These are phyloP conservation scores for Penicillium cosmopolitanum DNA, from an alignment of 495 filamentous ascomycete genomes.

Conservation along the genomic window DNA sequence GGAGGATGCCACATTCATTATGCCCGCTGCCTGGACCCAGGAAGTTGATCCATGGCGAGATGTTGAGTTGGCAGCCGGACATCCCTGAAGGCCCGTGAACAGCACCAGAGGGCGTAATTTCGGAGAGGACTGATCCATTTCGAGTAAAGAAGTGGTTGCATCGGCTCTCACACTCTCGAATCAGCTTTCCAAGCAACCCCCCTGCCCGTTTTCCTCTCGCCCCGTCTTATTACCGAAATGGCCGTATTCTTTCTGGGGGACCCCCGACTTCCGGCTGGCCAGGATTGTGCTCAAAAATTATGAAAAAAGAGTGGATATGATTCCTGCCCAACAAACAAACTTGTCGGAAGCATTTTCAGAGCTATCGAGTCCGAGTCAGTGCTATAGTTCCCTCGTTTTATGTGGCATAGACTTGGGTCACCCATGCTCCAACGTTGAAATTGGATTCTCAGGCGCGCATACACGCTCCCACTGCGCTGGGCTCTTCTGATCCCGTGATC, in stretches of 20 bases:
- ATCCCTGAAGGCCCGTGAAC: constrained; percentile 30
- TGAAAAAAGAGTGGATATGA: constrained; percentile 20
- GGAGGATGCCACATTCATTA: constrained; percentile 27
- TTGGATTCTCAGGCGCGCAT: constrained; percentile 50
- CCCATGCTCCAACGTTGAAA: constrained; percentile 44
- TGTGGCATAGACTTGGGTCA: constrained; percentile 11
- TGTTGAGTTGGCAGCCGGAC: constrained; percentile 44
- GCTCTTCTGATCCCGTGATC: constrained; percentile 49
- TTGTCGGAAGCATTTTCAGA: constrained; percentile 17
- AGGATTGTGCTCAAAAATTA: constrained; percentile 32
- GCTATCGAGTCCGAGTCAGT: constrained; percentile 6
- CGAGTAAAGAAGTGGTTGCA: constrained; percentile 25
- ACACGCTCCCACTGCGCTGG: constrained; percentile 44
- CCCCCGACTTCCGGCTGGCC: constrained; percentile 32
- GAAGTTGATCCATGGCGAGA: constrained; percentile 36
- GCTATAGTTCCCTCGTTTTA: constrained; percentile 14
- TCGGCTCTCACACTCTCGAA: constrained; percentile 26
- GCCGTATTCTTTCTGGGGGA: constrained; percentile 25
- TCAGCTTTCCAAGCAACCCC: constrained; percentile 37
- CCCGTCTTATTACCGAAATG: constrained; percentile 36
- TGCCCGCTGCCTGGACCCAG: constrained; percentile 20
- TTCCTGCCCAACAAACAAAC: constrained; percentile 36
- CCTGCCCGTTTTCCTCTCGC: constrained; percentile 31
- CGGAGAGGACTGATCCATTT: constrained; percentile 28
- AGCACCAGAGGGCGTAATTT: constrained; percentile 30